phyloP scores from a whole-genome alignment of 2,329 filamentous ascomycete genomes.

The Pestalotiopsis sp. region DNA sequence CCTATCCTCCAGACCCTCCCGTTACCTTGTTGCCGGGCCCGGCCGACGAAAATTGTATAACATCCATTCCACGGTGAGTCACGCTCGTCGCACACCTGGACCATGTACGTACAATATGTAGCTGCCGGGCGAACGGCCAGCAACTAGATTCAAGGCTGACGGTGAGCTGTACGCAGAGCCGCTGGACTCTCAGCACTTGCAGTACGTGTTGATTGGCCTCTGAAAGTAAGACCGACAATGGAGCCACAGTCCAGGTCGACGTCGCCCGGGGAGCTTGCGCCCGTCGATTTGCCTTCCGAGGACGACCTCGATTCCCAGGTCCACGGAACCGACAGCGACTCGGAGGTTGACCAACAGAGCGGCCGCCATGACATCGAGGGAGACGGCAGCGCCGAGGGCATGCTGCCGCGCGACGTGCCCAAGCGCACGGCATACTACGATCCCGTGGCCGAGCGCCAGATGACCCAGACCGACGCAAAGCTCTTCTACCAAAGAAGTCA shows the following conservation, averaged over 20 bases:
- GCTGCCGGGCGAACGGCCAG: not conserved
- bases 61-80: not conserved
- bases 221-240: not conserved
- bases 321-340: slow-evolving; percentile 35
- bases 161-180: not conserved
- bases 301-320: slow-evolving; percentile 34
- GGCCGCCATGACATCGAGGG: slow-evolving; percentile 15
- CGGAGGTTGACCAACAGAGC: slow-evolving; percentile 27
- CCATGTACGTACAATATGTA: not conserved
- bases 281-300: slow-evolving; percentile 38
- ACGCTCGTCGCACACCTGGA: not conserved
- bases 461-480: slow-evolving; percentile 93
- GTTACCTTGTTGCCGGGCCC: not conserved
- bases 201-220: not conserved
- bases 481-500: slow-evolving; percentile 93
- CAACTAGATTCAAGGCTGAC: not conserved
- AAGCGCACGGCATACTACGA: slow-evolving; percentile 88
- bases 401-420: slow-evolving; percentile 63
- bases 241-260: slow-evolving; percentile 35
- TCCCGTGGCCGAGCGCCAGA: slow-evolving; percentile 88
- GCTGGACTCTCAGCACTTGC: not conserved
- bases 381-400: slow-evolving; percentile 44
- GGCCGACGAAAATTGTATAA: not conserved
- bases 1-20: not conserved
- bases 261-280: slow-evolving; percentile 34